phyloP scores from a whole-genome alignment of 495 filamentous ascomycete species.

The Trichoderma asperelloides region DNA sequence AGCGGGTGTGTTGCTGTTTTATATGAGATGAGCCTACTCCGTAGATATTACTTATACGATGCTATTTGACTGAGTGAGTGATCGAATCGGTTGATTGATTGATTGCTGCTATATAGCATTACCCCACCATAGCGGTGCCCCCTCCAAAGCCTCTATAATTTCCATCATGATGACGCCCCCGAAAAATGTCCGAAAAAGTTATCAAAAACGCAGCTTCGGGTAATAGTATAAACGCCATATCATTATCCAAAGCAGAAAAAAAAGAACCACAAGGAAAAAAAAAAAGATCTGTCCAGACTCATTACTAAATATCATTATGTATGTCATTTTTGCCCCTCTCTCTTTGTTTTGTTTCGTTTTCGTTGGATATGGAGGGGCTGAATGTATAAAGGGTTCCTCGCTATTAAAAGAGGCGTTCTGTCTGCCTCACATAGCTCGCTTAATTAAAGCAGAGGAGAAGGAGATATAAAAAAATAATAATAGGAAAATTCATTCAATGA shows the following conservation, averaged over 20 bases:
- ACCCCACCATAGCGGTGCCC: not conserved
- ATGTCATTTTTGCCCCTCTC: not conserved
- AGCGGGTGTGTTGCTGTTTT: too few species aligned
- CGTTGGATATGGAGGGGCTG: not conserved
- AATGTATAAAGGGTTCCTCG: too few species aligned
- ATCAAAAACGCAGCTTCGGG: not conserved
- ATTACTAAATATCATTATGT: not conserved
- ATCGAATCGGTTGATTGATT: too few species aligned
- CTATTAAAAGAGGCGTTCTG: too few species aligned
- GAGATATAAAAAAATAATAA: too few species aligned
- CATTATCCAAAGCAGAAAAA: not conserved
- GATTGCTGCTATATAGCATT: not conserved
- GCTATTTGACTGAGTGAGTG: too few species aligned
- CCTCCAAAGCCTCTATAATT: not conserved
- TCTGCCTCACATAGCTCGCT: too few species aligned
- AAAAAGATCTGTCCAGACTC: not conserved
- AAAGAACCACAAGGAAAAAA: not conserved
- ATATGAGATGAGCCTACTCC: too few species aligned
- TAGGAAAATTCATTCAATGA: too few species aligned
- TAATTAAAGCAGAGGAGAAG: not conserved
- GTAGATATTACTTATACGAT: too few species aligned
- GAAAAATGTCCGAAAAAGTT: conserved; percentile 13
- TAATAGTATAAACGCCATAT: not conserved
- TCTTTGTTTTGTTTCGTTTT: not conserved
- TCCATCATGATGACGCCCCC: conserved; percentile 5